Percentiles rank a stretch among this genome's conserved stretches.
Conservation (phyloP, 2,329 filamentous ascomycete genomes). For the Cercospora zeina region DNA sequence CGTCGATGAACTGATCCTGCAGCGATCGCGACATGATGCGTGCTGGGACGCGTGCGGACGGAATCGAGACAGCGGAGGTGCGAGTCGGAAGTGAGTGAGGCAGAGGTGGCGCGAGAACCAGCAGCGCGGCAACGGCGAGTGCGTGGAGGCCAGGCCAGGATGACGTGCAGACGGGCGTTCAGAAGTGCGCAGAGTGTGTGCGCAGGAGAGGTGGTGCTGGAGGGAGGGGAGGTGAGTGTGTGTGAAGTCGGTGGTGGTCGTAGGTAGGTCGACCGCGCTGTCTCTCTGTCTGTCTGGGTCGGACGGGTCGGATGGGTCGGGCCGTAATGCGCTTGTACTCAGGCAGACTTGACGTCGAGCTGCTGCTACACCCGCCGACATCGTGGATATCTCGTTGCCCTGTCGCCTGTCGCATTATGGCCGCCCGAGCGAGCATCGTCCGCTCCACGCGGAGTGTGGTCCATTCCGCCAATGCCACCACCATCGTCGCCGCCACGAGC, state of each 20-base stretch:
- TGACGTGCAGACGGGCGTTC: not conserved
- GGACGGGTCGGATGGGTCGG: too few relatives aligned
- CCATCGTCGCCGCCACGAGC: conserved; percentile 17
- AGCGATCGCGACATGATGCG: conserved; percentile 51
- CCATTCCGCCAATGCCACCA: conserved; percentile 1
- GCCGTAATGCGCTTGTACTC: too few relatives aligned
- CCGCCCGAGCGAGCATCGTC: conserved; percentile 22
- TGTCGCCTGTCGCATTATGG: conserved; percentile 15
- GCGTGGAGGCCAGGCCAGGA: not conserved
- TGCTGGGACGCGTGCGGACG: not conserved
- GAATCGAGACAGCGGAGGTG: not conserved
- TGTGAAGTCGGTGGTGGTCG: not conserved
- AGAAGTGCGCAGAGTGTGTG: not conserved
- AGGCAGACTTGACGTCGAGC: not conserved
- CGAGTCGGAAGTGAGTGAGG: not conserved
- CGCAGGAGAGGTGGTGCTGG: not conserved
- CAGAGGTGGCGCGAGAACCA: conserved; percentile 4
- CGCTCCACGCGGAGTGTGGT: conserved; percentile 18
- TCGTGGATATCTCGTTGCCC: not conserved
- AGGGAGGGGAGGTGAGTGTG: not conserved
- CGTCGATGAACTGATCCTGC: conserved; percentile 57
- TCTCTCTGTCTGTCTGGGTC: not conserved
- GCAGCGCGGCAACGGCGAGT: not conserved
- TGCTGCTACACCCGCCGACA: not conserved
- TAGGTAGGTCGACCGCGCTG: not conserved